These are phyloP conservation scores for Dinochytrium kinnereticum DNA, from an alignment of 371 early-diverging fungal genomes.

Conservation along the genomic window DNA sequence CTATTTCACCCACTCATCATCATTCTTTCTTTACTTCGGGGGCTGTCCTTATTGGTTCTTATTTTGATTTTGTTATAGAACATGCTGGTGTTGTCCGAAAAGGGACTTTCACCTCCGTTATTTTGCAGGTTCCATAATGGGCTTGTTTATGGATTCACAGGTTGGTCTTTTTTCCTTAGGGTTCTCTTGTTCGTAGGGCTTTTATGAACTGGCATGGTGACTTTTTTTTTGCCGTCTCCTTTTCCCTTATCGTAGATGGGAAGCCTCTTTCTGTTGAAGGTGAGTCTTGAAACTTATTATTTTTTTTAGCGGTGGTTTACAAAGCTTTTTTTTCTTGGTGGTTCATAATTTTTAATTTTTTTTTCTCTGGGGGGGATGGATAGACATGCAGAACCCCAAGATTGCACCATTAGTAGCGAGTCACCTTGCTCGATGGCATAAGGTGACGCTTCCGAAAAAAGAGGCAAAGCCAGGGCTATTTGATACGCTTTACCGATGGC, in stretches of 20 bases:
- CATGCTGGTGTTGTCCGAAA: constrained; percentile 73
- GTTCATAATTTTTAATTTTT: not conserved
- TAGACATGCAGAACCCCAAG: constrained; percentile 73
- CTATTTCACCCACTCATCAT: too few species aligned
- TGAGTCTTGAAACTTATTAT: constrained; percentile 4
- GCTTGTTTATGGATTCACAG: constrained; percentile 85
- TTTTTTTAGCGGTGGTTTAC: too few species aligned
- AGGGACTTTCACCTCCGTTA: constrained; percentile 78
- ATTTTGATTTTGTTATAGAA: constrained; percentile 59
- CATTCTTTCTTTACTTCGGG: too few species aligned
- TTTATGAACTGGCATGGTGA: too few species aligned
- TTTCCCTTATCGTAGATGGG: constrained; percentile 58
- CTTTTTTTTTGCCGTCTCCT: not conserved
- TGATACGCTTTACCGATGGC: constrained; percentile 79
- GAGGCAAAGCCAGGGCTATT: constrained; percentile 69
- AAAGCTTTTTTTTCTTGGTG: not conserved
- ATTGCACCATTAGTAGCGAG: constrained; percentile 79
- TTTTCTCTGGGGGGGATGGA: not conserved
- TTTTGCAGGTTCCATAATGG: constrained; percentile 89
- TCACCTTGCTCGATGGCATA: constrained; percentile 83
- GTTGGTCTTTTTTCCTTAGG: constrained; percentile 22
- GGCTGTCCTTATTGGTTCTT: not conserved
- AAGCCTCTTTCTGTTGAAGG: constrained; percentile 46
- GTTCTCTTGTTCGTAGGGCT: too few species aligned
- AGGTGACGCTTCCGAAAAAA: constrained; percentile 55